Evolutionary conservation across 176 grass and related monocot genomes (phyloP), one percentile per base, ranked within the genome.

Genomic region (Otatea glauca): DNA sequence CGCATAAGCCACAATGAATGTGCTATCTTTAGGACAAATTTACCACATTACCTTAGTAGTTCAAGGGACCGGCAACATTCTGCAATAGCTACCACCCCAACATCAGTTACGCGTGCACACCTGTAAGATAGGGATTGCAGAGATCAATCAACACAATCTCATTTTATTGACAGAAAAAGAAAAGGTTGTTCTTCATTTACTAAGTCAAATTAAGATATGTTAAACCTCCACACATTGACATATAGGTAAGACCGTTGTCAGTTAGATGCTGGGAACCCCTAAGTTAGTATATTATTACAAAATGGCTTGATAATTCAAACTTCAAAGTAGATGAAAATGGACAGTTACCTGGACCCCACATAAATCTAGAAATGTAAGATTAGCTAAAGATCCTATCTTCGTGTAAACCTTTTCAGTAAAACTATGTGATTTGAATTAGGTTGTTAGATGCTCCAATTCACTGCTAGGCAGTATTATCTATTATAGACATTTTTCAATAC

Each of bases 291-390:
- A 67, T 62, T 55, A n/a, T 53, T 11, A 83, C 8, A 66, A 65
- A 76, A 37, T 9, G 13, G 0, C 10, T 82, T 49, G 21, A 80
- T 54, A 48, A 29, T 77, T 17, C 7, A 61, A 90, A 72, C n/a
- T 35, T 13, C 13, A 32, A 93, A 76, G 27, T 54, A 77, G 72
- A 87, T 77, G 62, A 17, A 39, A 76, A 75, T 27, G 53, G 54
- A 58, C 58, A 71, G 10, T 68, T 93, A 98, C 96, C 91, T 95
- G 96, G 65, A 89, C 89, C 63, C 96, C 93, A 98, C 96, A 98
- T 59, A 98, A 66, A 72, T 98, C 96, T 48, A 98, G 74, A 88
- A 93, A 98, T 73, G 70, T 92, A n/a, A 98, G 89, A 86, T 92
- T 79, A 42, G 82, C 20, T 55, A 98, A 87, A 65, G 58, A 81